Percentiles rank a stretch among this genome's conserved stretches.
Evolutionary conservation across 768 basidiomycete species (phyloP).

Genomic region (Piloderma croceum): DNA sequence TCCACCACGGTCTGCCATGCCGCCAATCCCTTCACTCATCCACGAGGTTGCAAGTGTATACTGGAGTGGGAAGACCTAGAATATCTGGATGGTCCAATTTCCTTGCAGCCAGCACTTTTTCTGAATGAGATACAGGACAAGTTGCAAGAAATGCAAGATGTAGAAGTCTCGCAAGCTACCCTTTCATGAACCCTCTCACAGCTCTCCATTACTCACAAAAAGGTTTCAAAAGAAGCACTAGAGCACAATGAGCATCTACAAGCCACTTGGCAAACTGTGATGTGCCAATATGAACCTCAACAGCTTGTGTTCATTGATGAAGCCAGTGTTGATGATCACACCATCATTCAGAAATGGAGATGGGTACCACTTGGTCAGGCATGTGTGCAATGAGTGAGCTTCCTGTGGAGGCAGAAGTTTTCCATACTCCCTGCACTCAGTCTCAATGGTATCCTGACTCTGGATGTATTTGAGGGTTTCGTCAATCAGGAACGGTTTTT

Average conservation of each 20-base stretch:
- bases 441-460: conserved; percentile 20
- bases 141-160: conserved; percentile 12
- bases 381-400: conserved; percentile 19
- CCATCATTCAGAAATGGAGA: conserved; percentile 16
- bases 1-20: no score
- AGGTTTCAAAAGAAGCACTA: conserved; percentile 15
- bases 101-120: conserved; percentile 22
- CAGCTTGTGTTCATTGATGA: conserved; percentile 26
- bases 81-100: conserved; percentile 17
- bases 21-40: conserved; percentile 15
- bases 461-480: conserved; percentile 28
- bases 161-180: conserved; percentile 27
- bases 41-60: conserved; percentile 11
- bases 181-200: conserved; percentile 18
- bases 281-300: conserved; percentile 15
- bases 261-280: conserved; percentile 19
- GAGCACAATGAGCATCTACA: conserved; percentile 26
- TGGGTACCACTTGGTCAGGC: conserved; percentile 18
- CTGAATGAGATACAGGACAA: conserved; percentile 28
- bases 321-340: conserved; percentile 22
- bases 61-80: conserved; percentile 16
- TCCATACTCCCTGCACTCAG: conserved; percentile 26
- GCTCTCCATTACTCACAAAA: conserved; percentile 21
- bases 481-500: conserved; percentile 27
- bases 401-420: conserved; percentile 23